Evolutionary conservation across 768 basidiomycete genomes (phyloP).

Genomic region (Termitomyces sp.): DNA sequence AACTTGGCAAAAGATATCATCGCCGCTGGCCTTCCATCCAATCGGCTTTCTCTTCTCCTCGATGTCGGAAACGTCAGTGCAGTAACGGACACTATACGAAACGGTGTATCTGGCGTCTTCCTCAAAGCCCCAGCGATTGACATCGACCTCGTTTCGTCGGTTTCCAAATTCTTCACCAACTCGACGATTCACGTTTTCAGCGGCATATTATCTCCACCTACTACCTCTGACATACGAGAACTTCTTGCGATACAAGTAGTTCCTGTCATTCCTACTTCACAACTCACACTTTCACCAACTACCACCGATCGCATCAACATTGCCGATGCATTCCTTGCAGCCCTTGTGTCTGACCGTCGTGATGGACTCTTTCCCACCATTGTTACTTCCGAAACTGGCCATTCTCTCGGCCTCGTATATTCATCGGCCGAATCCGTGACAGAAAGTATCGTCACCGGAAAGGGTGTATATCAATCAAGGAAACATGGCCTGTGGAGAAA

Average conservation of each 20-base stretch:
- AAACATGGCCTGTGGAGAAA: conserved; percentile 96
- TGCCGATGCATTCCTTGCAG: conserved; percentile 81
- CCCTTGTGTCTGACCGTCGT: conserved; percentile 75
- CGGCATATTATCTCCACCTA: conserved; percentile 41
- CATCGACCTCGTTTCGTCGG: conserved; percentile 68
- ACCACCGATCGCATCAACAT: conserved; percentile 59
- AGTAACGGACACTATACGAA: conserved; percentile 68
- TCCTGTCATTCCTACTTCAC: conserved; percentile 65
- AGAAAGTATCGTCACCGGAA: conserved; percentile 82
- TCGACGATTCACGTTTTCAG: conserved; percentile 60
- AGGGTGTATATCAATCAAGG: conserved; percentile 94
- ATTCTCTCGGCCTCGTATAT: conserved; percentile 89
- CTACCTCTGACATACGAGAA: conserved; percentile 54
- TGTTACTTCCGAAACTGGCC: conserved; percentile 74
- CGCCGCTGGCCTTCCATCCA: conserved; percentile 53
- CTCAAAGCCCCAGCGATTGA: conserved; percentile 71
- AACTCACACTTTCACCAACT: conserved; percentile 56
- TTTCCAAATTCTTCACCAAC: conserved; percentile 67
- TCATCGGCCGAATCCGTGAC: conserved; percentile 83
- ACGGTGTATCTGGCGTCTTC: conserved; percentile 71
- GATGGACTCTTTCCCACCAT: conserved; percentile 94
- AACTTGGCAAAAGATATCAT: conserved; percentile 63
- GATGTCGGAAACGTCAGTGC: conserved; percentile 69
- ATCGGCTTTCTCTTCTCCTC: conserved; percentile 71
- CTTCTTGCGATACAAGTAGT: conserved; percentile 54